These are phyloP conservation scores for Fusarium sororula DNA, from an alignment of 2,329 filamentous ascomycete genomes.

Conservation along the genomic window DNA sequence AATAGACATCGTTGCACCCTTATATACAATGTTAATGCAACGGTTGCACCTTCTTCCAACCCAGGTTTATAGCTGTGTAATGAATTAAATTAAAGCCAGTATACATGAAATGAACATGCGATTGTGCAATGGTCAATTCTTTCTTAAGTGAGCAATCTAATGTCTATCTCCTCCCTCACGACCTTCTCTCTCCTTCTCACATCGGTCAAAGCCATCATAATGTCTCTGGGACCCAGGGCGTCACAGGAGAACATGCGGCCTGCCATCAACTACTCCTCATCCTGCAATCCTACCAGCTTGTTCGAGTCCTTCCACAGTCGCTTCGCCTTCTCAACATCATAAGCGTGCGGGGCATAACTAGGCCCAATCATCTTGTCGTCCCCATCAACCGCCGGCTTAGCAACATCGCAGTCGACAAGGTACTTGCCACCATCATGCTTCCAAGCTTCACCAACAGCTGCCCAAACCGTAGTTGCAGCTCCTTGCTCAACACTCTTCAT, in stretches of 20 bases:
- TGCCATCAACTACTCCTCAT: neutral
- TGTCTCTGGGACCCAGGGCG: rapidly evolving
- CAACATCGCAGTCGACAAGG: neutral
- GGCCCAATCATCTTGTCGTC: neutral
- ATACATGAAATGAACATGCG: too few relatives aligned
- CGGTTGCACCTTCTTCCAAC: too few relatives aligned
- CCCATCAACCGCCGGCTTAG: neutral
- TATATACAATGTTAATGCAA: rapidly evolving
- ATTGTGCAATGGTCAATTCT: too few relatives aligned
- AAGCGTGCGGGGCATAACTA: neutral
- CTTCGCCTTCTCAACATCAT: neutral
- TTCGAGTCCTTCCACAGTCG: neutral
- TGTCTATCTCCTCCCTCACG: rapidly evolving
- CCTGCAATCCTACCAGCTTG: neutral
- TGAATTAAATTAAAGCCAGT: too few relatives aligned
- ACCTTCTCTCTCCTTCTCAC: rapidly evolving
- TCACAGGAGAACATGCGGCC: rapidly evolving
- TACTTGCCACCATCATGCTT: neutral
- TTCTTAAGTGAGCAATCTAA: neutral
- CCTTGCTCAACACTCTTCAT: neutral
- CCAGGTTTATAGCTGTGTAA: too few relatives aligned
- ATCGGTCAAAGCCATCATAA: neutral
- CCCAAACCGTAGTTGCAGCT: neutral
- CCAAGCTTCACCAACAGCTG: neutral
- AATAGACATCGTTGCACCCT: too few relatives aligned